A percentile compares a stretch with the other conserved stretches of the same genome.
Evolutionary conservation across 1,284 basidiomycete genomes (phyloP).

Genomic region (Dichomitus squalens): DNA sequence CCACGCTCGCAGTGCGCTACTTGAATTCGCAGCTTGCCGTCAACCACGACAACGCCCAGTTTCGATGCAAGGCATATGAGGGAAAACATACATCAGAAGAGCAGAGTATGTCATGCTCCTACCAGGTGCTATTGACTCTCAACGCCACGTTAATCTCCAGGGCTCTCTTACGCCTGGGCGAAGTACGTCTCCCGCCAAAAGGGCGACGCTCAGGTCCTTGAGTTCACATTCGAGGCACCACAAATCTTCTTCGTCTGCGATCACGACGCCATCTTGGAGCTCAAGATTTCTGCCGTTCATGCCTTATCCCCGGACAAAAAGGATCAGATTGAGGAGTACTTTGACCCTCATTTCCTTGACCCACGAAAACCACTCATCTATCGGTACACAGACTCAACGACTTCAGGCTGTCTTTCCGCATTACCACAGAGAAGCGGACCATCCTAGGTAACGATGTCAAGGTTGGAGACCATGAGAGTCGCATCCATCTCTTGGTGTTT

Average conservation of each 20-base stretch:
- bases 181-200: slow-evolving; percentile 4
- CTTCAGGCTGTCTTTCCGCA: slow-evolving; percentile 17
- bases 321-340: neutral
- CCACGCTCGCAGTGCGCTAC: slow-evolving; percentile 27
- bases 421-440: slow-evolving; percentile 18
- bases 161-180: slow-evolving; percentile 15
- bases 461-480: slow-evolving; percentile 26
- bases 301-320: neutral
- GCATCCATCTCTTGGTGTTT: slow-evolving; percentile 29
- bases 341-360: neutral
- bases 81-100: slow-evolving; percentile 1
- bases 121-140: neutral
- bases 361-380: neutral
- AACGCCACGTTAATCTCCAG: slow-evolving; percentile 1
- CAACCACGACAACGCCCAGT: slow-evolving; percentile 28
- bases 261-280: slow-evolving; percentile 28
- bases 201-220: slow-evolving; percentile 1
- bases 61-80: slow-evolving; percentile 23
- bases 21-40: slow-evolving; percentile 34
- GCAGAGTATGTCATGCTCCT: neutral
- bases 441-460: slow-evolving; percentile 24
- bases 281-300: slow-evolving; percentile 12
- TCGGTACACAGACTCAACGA: too few species aligned
- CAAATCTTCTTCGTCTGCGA: slow-evolving; percentile 31
- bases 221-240: slow-evolving; percentile 25